Percentiles rank a stretch among this genome's conserved stretches.
Conservation (phyloP, 2,329 filamentous ascomycete species). For the Colletotrichum navitas region DNA sequence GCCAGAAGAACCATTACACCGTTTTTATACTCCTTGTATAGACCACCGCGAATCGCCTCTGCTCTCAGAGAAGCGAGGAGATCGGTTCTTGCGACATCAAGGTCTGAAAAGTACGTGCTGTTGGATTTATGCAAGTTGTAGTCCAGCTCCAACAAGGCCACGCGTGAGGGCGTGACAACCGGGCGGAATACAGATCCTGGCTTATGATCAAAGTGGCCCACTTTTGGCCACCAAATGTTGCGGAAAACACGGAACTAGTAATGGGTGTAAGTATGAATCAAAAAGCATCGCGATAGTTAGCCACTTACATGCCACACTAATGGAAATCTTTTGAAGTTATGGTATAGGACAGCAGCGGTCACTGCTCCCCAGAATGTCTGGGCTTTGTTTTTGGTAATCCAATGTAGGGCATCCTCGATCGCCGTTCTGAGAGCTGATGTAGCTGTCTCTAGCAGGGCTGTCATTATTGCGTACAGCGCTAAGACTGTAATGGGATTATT, state of each 20-base stretch:
- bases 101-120: constrained; percentile 77
- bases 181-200: constrained; percentile 53
- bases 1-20: constrained; percentile 73
- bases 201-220: constrained; percentile 41
- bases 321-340: constrained; percentile 5
- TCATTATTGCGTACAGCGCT: not conserved
- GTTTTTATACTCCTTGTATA: constrained; percentile 57
- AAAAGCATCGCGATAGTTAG: too few relatives aligned
- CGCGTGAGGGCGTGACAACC: constrained; percentile 74
- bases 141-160: constrained; percentile 71
- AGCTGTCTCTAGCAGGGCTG: not conserved
- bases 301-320: constrained; percentile 6
- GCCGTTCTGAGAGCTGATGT: not conserved
- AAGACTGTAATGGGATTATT: not conserved
- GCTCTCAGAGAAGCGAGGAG: constrained; percentile 55
- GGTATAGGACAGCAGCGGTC: not conserved
- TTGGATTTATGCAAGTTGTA: constrained; percentile 82
- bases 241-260: constrained; percentile 52
- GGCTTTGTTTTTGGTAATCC: not conserved
- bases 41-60: constrained; percentile 42
- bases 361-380: not conserved
- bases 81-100: constrained; percentile 63
- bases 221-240: constrained; percentile 51
- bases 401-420: not conserved
- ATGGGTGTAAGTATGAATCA: not conserved